Evolutionary conservation across 129 eudicot genomes (phyloP).

Genomic region (Lactuca sativa): DNA sequence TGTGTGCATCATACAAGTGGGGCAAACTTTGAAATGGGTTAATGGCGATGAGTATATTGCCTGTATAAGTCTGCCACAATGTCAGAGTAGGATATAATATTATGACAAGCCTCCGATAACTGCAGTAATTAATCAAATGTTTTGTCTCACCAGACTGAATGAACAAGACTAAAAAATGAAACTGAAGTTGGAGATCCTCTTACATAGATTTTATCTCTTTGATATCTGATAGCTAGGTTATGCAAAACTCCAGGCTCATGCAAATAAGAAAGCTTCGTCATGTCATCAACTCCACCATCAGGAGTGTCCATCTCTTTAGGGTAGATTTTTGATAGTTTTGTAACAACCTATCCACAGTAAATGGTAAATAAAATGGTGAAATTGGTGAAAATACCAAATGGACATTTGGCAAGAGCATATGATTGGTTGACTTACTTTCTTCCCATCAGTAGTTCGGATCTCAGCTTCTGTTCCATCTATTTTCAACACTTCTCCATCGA

Average conservation of each 20-base stretch:
- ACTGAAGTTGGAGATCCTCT: constrained; percentile 38
- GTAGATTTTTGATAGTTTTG: constrained; percentile 50
- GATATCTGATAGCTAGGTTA: constrained; percentile 80
- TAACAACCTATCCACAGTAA: constrained; percentile 46
- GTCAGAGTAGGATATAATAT: constrained; percentile 50
- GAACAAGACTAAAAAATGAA: constrained; percentile 14
- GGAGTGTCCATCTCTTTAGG: constrained; percentile 91
- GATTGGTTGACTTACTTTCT: constrained; percentile 47
- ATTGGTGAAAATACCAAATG: constrained; percentile 2
- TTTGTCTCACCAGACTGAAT: constrained; percentile 35
- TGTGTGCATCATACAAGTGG: constrained; percentile 75
- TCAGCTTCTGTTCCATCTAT: constrained; percentile 74
- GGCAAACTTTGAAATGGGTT: constrained; percentile 97
- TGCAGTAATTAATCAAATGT: constrained; percentile 38
- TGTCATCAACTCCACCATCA: constrained; percentile 96
- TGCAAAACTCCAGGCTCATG: constrained; percentile 98
- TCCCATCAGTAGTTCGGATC: constrained; percentile 64
- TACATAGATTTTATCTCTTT: constrained; percentile 91
- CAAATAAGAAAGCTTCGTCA: constrained; percentile 89
- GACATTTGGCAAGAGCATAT: constrained; percentile 5
- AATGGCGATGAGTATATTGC: constrained; percentile 93
- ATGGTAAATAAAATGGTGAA: constrained; percentile 9
- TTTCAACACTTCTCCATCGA: constrained; percentile 81
- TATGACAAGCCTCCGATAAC: constrained; percentile 39
- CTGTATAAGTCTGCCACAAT: constrained; percentile 95